Conservation (phyloP, 73 alveolate species). For the Diophrys appendiculata region DNA sequence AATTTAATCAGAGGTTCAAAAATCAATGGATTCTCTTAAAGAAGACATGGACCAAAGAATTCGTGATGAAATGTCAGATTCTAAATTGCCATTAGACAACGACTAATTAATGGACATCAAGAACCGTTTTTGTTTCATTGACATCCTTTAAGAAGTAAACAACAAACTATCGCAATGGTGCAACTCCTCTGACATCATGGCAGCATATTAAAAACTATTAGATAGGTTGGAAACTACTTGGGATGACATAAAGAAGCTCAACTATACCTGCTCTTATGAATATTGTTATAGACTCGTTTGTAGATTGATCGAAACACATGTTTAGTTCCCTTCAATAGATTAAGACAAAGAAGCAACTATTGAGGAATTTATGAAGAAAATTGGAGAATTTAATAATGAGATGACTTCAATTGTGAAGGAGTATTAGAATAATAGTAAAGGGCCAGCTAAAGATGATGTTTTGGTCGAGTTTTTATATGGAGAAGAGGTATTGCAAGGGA, state of each 20-base stretch:
- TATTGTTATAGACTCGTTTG: neutral
- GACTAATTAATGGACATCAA: slow-evolving; percentile 29
- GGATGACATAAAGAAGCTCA: slow-evolving; percentile 15
- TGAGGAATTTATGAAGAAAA: neutral
- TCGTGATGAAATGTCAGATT: slow-evolving; percentile 3
- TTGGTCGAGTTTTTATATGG: slow-evolving; percentile 8
- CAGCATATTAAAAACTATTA: neutral
- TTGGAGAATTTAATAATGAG: neutral
- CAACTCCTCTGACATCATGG: slow-evolving; percentile 2
- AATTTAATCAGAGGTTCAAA: slow-evolving; percentile 76
- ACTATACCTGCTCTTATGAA: neutral
- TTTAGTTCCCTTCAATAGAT: neutral
- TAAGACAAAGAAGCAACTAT: neutral
- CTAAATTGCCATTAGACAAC: slow-evolving; percentile 37
- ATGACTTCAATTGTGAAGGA: slow-evolving; percentile 3
- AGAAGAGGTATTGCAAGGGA: slow-evolving; percentile 1
- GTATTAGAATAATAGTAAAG: slow-evolving; percentile 14
- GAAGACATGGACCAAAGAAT: slow-evolving; percentile 19
- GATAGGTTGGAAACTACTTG: slow-evolving; percentile 10
- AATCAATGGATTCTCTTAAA: slow-evolving; percentile 71
- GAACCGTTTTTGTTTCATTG: neutral
- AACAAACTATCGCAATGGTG: neutral
- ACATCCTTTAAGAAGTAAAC: neutral
- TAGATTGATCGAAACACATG: neutral
- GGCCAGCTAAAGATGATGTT: slow-evolving; percentile 31